These are phyloP conservation scores for Saccharomycopsis sp. DNA, from an alignment of 805 yeast genomes.

Conservation along the genomic window DNA sequence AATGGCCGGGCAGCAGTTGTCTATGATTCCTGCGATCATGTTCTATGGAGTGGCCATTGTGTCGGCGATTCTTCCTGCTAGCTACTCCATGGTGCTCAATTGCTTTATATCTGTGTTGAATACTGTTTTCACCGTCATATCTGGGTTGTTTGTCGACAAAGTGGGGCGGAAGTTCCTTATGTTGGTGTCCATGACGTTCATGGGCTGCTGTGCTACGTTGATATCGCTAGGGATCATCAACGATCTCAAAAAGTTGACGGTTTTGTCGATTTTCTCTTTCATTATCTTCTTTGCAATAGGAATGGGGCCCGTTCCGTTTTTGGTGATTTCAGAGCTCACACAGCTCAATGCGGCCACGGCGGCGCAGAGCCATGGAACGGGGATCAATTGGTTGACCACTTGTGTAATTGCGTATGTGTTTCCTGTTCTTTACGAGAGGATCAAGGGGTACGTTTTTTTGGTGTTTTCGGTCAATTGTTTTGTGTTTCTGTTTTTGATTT, in stretches of 20 bases:
- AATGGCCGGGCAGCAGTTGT: slow-evolving; percentile 79
- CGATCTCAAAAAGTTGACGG: neutral
- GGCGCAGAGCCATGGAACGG: slow-evolving; percentile 90
- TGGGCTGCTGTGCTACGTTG: neutral
- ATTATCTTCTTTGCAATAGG: slow-evolving; percentile 53
- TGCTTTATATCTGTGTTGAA: slow-evolving; percentile 5
- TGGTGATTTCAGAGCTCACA: slow-evolving; percentile 78
- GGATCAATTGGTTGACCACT: slow-evolving; percentile 85
- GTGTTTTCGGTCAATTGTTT: slow-evolving; percentile 56
- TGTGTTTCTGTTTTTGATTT: neutral
- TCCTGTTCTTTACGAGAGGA: slow-evolving; percentile 54
- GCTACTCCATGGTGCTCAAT: slow-evolving; percentile 4
- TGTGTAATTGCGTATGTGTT: slow-evolving; percentile 72
- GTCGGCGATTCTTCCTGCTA: slow-evolving; percentile 54
- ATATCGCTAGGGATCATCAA: slow-evolving; percentile 1
- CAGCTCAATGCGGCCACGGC: slow-evolving; percentile 69
- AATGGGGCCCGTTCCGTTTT: slow-evolving; percentile 90
- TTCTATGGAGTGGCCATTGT: slow-evolving; percentile 91
- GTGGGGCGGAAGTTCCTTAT: slow-evolving; percentile 5
- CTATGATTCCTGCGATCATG: slow-evolving; percentile 87
- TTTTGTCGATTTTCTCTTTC: slow-evolving; percentile 3
- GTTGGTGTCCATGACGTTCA: neutral
- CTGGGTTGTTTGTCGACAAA: slow-evolving; percentile 1
- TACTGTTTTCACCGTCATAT: slow-evolving; percentile 2
- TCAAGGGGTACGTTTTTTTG: slow-evolving; percentile 76